These are phyloP conservation scores for Xylaria castorea DNA, from an alignment of 495 filamentous ascomycete genomes.

Conservation along the genomic window DNA sequence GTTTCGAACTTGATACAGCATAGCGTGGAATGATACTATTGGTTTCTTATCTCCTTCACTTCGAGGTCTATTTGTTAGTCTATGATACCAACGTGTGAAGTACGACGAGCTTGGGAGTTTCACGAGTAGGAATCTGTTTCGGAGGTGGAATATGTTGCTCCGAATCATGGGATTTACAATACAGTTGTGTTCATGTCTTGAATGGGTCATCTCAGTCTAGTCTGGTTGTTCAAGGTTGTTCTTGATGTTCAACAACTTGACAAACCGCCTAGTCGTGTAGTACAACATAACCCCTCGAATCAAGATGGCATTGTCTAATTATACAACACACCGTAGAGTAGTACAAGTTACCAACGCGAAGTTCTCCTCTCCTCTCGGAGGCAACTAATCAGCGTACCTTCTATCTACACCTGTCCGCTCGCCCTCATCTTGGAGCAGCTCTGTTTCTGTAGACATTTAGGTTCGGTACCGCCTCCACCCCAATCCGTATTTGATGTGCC, in stretches of 20 bases:
- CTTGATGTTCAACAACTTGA: background rate
- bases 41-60: background rate
- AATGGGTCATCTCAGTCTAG: background rate
- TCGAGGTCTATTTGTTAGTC: background rate
- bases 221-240: background rate
- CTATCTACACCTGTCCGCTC: background rate
- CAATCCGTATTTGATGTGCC: background rate
- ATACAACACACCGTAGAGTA: background rate
- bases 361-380: background rate
- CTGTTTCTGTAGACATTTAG: background rate
- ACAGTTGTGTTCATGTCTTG: background rate
- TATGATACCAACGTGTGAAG: background rate
- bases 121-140: background rate
- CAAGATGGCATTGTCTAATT: background rate
- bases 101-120: background rate
- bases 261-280: background rate
- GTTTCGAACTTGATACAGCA: constrained; percentile 20
- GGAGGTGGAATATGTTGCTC: background rate
- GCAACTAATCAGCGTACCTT: background rate
- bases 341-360: background rate
- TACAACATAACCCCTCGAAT: background rate
- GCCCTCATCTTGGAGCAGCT: background rate
- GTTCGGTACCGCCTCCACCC: background rate
- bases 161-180: background rate
- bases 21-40: constrained; percentile 36